Conservation (phyloP, 371 early-diverging fungal species). For the Racocetra persica region DNA sequence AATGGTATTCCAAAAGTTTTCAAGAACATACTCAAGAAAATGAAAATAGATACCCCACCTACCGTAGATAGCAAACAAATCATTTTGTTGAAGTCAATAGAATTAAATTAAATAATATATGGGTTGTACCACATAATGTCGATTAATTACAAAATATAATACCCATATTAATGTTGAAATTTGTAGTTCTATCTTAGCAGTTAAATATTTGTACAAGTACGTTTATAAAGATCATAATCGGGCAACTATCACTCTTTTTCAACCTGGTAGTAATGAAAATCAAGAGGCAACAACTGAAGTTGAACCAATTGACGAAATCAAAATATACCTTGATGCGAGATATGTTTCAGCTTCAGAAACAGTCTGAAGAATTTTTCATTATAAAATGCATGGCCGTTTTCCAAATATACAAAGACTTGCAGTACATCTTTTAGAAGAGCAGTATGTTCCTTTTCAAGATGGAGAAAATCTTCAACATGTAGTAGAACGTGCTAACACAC, state of each 20-base stretch:
- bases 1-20: slow-evolving; percentile 47
- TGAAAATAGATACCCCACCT: slow-evolving; percentile 43
- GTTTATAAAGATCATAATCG: no score
- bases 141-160: slow-evolving; percentile 53
- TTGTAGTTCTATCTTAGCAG: slow-evolving; percentile 47
- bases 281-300: not conserved
- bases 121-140: slow-evolving; percentile 52
- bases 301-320: slow-evolving; percentile 45
- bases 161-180: slow-evolving; percentile 45
- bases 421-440: slow-evolving; percentile 44
- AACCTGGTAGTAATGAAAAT: slow-evolving; percentile 45
- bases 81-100: slow-evolving; percentile 18
- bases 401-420: no score
- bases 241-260: slow-evolving; percentile 52
- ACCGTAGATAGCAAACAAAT: slow-evolving; percentile 27
- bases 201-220: slow-evolving; percentile 46
- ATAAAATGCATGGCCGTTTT: slow-evolving; percentile 43
- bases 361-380: slow-evolving; percentile 49
- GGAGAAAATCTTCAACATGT: slow-evolving; percentile 33
- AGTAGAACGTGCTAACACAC: not conserved
- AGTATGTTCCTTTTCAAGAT: slow-evolving; percentile 41
- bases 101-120: slow-evolving; percentile 45
- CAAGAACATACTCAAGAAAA: slow-evolving; percentile 39
- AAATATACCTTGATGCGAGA: slow-evolving; percentile 43
- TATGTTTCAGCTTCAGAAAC: slow-evolving; percentile 52